Percentiles rank a stretch among this genome's conserved stretches.
phyloP scores from a whole-genome alignment of 1,139 yeast genomes.

The Diutina pseudorugosa region DNA sequence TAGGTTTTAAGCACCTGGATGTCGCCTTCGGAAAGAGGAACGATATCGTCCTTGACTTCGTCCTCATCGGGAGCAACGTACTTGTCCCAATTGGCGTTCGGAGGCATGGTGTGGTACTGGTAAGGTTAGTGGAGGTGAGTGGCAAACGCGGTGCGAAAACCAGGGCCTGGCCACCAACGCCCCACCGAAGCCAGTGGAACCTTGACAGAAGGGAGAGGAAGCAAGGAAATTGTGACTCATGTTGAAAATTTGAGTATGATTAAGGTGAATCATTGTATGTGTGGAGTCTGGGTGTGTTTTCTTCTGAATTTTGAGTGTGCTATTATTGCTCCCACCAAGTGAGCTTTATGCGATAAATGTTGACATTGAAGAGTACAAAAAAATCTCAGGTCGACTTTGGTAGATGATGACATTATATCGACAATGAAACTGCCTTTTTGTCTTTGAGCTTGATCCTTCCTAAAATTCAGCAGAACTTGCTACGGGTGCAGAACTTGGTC shows the following conservation, averaged over 20 bases:
- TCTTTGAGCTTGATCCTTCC: no score
- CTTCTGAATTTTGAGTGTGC: no score
- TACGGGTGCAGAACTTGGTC: conserved; percentile 86
- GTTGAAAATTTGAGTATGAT: not conserved
- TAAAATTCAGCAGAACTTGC: conserved; percentile 68
- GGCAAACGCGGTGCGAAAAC: not conserved
- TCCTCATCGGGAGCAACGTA: conserved; percentile 75
- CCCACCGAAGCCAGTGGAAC: not conserved
- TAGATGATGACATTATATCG: no score
- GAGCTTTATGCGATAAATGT: no score
- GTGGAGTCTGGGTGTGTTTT: no score
- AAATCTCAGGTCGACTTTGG: no score
- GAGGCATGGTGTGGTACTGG: conserved; percentile 40
- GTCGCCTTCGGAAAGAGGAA: conserved; percentile 90
- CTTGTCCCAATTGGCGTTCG: conserved; percentile 95
- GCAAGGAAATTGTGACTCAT: no score
- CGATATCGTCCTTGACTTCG: conserved; percentile 54
- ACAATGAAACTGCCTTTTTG: no score
- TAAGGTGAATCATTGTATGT: no score
- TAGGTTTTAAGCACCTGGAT: conserved; percentile 93
- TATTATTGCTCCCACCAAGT: no score
- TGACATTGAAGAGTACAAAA: no score
- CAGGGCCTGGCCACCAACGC: not conserved
- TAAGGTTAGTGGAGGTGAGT: not conserved
- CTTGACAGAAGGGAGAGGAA: no score